A percentile compares a stretch with the other conserved stretches of the same genome.
Evolutionary conservation across 768 basidiomycete genomes (phyloP).

Genomic region (Leucogyrophana mollusca): DNA sequence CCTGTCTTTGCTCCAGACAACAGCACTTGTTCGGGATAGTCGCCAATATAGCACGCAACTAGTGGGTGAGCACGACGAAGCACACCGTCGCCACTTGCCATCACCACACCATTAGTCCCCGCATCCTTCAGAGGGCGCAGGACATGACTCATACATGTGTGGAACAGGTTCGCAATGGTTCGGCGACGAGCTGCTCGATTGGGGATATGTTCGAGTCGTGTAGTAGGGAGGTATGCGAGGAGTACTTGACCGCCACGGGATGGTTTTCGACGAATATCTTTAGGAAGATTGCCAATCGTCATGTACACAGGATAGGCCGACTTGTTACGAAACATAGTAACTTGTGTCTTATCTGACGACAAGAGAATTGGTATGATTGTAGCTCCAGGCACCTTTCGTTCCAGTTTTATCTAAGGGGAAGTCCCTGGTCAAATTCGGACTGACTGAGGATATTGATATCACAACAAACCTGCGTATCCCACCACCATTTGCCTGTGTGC

Average conservation of each 20-base stretch:
- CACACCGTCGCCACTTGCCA: constrained; percentile 35
- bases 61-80: constrained; percentile 34
- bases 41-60: constrained; percentile 16
- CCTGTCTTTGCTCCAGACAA: constrained; percentile 13
- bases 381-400: constrained; percentile 4
- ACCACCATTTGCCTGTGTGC: constrained; percentile 54
- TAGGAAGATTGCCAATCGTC: constrained; percentile 37
- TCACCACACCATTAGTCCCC: constrained; percentile 27
- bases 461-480: constrained; percentile 41
- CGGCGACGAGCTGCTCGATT: constrained; percentile 19
- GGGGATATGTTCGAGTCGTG: constrained; percentile 4
- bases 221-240: constrained; percentile 10
- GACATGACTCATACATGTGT: constrained; percentile 30
- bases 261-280: constrained; percentile 36
- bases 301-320: constrained; percentile 18
- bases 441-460: background rate
- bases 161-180: constrained; percentile 34
- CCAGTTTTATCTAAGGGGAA: constrained; percentile 9
- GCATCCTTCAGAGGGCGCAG: constrained; percentile 26
- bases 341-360: constrained; percentile 24
- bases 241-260: constrained; percentile 10
- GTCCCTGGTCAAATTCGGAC: background rate
- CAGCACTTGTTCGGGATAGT: constrained; percentile 19
- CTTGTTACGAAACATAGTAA: constrained; percentile 17
- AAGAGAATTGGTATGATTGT: constrained; percentile 10